phyloP scores from a whole-genome alignment of 2,329 filamentous ascomycete genomes.

The Stromatinia cepivora region DNA sequence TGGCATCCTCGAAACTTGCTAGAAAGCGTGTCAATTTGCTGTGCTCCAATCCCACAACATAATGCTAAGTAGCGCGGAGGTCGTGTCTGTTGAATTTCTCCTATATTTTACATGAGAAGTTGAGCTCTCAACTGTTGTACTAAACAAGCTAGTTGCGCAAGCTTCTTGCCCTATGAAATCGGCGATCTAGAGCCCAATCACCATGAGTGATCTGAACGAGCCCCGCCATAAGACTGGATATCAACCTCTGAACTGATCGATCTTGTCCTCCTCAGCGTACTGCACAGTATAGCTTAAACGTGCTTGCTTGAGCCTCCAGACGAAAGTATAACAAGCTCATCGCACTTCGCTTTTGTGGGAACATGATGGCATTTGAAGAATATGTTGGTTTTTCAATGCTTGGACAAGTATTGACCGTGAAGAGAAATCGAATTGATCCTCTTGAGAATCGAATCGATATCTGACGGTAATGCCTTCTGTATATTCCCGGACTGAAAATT shows the following conservation, averaged over 20 bases:
- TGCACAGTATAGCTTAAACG: background rate
- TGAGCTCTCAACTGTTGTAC: background rate
- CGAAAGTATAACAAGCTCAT: background rate
- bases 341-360: background rate
- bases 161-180: background rate
- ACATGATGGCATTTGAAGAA: background rate
- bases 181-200: background rate
- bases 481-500: too few species aligned
- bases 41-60: conserved; percentile 14
- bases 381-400: background rate
- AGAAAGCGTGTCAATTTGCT: background rate
- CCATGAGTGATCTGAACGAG: background rate
- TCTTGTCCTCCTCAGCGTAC: background rate
- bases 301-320: background rate
- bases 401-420: background rate
- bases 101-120: background rate
- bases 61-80: conserved; percentile 45
- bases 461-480: too few species aligned
- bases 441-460: background rate
- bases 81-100: conserved; percentile 46
- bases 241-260: background rate
- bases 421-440: background rate
- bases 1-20: background rate
- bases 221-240: background rate
- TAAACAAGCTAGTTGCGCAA: background rate